Evolutionary conservation across 2,329 filamentous ascomycete genomes (phyloP).

Genomic region (Calonectria pseudoturangicola): DNA sequence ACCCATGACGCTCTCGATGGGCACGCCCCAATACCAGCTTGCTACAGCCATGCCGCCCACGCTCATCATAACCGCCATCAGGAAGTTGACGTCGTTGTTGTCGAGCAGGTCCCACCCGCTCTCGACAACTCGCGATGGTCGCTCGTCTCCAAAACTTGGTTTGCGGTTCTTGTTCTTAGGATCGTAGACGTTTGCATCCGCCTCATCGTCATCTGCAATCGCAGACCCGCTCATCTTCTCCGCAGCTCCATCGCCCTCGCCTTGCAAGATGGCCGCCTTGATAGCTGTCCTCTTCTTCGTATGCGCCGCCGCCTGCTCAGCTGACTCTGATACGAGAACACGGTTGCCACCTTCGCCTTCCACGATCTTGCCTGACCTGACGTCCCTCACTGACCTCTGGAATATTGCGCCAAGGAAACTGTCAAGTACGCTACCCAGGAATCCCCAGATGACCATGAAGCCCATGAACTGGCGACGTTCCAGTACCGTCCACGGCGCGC

Average conservation of each 20-base stretch:
- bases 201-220: conserved; percentile 60
- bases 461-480: conserved; percentile 69
- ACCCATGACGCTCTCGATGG: conserved; percentile 66
- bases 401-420: conserved; percentile 89
- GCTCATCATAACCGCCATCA: conserved; percentile 92
- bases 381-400: conserved; percentile 91
- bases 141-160: conserved; percentile 72
- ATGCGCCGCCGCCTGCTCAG: conserved; percentile 51
- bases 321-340: conserved; percentile 68
- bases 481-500: conserved; percentile 68
- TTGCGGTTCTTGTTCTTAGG: conserved; percentile 69
- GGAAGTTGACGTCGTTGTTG: conserved; percentile 96
- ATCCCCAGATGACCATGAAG: conserved; percentile 82
- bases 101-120: conserved; percentile 85
- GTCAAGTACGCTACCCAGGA: conserved; percentile 88
- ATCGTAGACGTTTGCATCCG: conserved; percentile 68
- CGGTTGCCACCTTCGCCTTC: conserved; percentile 86
- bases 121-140: conserved; percentile 78
- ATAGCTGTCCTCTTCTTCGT: conserved; percentile 60
- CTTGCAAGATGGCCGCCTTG: conserved; percentile 65
- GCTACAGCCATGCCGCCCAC: conserved; percentile 82
- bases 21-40: conserved; percentile 76
- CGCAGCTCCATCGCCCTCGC: conserved; percentile 66
- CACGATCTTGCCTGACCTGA: conserved; percentile 88
- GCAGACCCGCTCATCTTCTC: conserved; percentile 59